Percentiles rank a stretch among this genome's conserved stretches.
phyloP scores from a whole-genome alignment of 768 basidiomycete species.

The Naganishia friedmannii region DNA sequence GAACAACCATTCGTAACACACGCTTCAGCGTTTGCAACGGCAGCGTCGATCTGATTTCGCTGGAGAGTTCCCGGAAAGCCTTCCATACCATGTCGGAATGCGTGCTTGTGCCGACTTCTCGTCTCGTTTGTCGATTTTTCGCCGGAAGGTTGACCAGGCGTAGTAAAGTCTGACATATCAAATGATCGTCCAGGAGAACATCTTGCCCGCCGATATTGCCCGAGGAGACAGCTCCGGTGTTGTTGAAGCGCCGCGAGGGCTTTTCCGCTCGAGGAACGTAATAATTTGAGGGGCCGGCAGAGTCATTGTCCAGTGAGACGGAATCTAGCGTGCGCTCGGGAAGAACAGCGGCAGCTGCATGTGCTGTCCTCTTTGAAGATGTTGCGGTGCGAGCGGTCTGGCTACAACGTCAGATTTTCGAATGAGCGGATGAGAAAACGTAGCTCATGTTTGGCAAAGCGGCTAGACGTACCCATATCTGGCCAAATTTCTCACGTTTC shows the following conservation, averaged over 20 bases:
- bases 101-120: background rate
- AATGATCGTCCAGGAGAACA: background rate
- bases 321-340: background rate
- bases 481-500: background rate
- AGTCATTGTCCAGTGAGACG: background rate
- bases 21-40: slow-evolving; percentile 20
- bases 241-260: background rate
- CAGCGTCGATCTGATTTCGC: background rate
- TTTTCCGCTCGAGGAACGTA: background rate
- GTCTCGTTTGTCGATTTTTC: background rate
- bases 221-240: background rate
- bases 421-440: background rate
- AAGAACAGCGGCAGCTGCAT: background rate
- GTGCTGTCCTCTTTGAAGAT: background rate
- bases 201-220: too few relatives aligned
- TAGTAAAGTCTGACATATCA: slow-evolving; percentile 1
- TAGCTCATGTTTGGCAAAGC: background rate
- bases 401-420: background rate
- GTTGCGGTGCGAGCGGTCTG: slow-evolving; percentile 10
- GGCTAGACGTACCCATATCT: background rate
- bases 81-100: slow-evolving; percentile 24
- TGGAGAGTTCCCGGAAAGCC: slow-evolving; percentile 11
- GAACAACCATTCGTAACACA: slow-evolving; percentile 24
- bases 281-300: slow-evolving; percentile 15
- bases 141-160: slow-evolving; percentile 17